Evolutionary conservation across 352 stramenopile genomes (phyloP).

Genomic region (Phytophthora melonis): DNA sequence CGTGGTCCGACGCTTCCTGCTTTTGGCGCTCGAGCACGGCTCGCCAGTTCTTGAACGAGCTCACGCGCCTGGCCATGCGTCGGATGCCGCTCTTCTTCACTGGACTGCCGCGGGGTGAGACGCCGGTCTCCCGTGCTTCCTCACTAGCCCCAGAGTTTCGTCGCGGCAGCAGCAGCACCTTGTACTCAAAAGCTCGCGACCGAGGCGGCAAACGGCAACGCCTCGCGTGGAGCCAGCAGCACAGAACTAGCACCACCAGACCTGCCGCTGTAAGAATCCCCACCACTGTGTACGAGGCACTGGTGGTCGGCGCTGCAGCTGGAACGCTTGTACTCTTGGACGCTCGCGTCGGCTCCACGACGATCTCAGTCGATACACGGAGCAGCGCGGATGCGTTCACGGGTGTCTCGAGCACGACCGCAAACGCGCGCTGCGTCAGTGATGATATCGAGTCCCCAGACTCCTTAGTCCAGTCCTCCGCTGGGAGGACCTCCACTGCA

Average conservation of each 20-base stretch:
- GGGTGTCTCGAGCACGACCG: slow-evolving; percentile 24
- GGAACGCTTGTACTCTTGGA: not conserved
- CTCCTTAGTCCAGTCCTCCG: slow-evolving; percentile 5
- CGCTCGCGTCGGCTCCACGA: slow-evolving; percentile 17
- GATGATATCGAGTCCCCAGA: not conserved
- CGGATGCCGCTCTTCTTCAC: slow-evolving; percentile 24
- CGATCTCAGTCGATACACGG: slow-evolving; percentile 26
- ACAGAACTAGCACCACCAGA: slow-evolving; percentile 27
- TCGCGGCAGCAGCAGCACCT: slow-evolving; percentile 38
- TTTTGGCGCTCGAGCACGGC: slow-evolving; percentile 9
- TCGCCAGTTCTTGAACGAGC: slow-evolving; percentile 23
- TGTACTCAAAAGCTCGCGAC: slow-evolving; percentile 60
- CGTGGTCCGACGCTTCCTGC: not conserved
- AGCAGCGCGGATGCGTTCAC: slow-evolving; percentile 1
- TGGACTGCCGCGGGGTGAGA: not conserved
- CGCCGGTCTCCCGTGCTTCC: slow-evolving; percentile 4
- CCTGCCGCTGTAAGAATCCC: slow-evolving; percentile 10
- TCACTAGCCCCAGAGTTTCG: slow-evolving; percentile 24
- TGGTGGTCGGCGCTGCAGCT: not conserved
- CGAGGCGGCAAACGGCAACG: slow-evolving; percentile 8
- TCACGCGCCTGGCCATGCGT: slow-evolving; percentile 18
- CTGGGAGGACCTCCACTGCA: slow-evolving; percentile 40
- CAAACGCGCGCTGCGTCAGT: slow-evolving; percentile 22
- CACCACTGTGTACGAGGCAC: slow-evolving; percentile 1
- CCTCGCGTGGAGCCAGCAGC: slow-evolving; percentile 16